A percentile compares a stretch with the other conserved stretches of the same genome.
phyloP scores from a whole-genome alignment of 805 yeast species.

The Kregervanrija delftensis region DNA sequence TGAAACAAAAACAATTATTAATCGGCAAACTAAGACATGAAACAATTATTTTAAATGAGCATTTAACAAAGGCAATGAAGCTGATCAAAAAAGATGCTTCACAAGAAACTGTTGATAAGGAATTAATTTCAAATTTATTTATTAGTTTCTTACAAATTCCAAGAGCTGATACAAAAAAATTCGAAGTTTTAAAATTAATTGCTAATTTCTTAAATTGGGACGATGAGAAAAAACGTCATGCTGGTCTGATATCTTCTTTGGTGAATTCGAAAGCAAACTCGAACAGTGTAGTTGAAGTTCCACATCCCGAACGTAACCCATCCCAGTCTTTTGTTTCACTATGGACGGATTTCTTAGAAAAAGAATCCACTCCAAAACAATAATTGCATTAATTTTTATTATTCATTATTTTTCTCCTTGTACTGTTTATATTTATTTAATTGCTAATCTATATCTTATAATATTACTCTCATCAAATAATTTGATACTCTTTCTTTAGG shows the following conservation, averaged over 20 bases:
- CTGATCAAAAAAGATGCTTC: constrained; percentile 73
- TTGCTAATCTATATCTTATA: neutral
- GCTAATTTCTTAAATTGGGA: constrained; percentile 86
- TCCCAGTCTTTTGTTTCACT: constrained; percentile 51
- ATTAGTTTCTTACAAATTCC: constrained; percentile 82
- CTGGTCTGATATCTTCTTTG: constrained; percentile 47
- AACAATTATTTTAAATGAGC: constrained; percentile 88
- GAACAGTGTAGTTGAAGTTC: constrained; percentile 27
- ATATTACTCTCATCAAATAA: too few relatives aligned
- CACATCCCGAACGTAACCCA: constrained; percentile 19
- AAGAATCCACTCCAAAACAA: constrained; percentile 45
- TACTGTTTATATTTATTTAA: too few relatives aligned
- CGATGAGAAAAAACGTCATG: constrained; percentile 66
- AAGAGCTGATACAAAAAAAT: constrained; percentile 89
- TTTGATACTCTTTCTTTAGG: too few relatives aligned
- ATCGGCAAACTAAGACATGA: constrained; percentile 93
- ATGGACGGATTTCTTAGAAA: constrained; percentile 77
- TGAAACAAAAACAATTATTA: constrained; percentile 64
- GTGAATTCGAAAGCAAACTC: constrained; percentile 17
- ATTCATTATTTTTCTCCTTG: neutral
- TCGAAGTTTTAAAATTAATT: constrained; percentile 81
- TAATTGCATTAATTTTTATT: neutral
- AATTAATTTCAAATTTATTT: constrained; percentile 77
- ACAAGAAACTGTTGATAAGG: constrained; percentile 77
- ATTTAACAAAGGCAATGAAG: constrained; percentile 85